Percentiles rank a stretch among this genome's conserved stretches.
Conservation (phyloP, 2,329 filamentous ascomycete genomes). For the Pseudocercospora vitis region DNA sequence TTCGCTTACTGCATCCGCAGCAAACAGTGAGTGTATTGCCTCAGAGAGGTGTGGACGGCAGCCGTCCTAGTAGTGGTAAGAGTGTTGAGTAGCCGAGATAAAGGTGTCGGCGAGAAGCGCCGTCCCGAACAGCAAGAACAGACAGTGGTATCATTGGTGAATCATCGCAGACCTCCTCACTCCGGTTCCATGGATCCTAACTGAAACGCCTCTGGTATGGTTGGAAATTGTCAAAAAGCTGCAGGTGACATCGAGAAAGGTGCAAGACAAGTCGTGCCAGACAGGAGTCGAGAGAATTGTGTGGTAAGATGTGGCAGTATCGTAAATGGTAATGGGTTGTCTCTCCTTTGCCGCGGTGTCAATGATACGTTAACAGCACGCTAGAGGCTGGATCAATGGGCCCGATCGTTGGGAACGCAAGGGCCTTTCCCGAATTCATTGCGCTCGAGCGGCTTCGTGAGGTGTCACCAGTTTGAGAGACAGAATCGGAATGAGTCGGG, state of each 20-base stretch:
- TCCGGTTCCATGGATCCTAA: conserved; percentile 7
- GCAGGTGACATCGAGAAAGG: conserved; percentile 12
- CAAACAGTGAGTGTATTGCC: conserved; percentile 3
- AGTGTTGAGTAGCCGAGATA: conserved; percentile 18
- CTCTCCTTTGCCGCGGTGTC: conserved; percentile 15
- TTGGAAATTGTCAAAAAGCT: conserved; percentile 21
- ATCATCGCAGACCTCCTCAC: conserved; percentile 11
- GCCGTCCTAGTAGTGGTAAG: conserved; percentile 7
- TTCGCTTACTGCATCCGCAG: not conserved
- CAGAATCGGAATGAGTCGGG: conserved; percentile 10
- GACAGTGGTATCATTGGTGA: conserved; percentile 29
- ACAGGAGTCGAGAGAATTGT: conserved; percentile 15
- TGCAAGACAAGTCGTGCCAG: conserved; percentile 13
- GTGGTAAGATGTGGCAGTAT: no score
- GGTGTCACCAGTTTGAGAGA: conserved; percentile 15
- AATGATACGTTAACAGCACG: conserved; percentile 14
- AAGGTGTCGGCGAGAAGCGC: conserved; percentile 3
- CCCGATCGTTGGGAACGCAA: conserved; percentile 19
- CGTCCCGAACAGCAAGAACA: conserved; percentile 24
- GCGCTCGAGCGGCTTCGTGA: conserved; percentile 16
- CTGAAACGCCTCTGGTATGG: conserved; percentile 22
- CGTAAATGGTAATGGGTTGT: conserved; percentile 15
- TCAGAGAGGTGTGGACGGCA: conserved; percentile 1
- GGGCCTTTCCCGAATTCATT: conserved; percentile 13
- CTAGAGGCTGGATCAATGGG: conserved; percentile 23